Conservation (phyloP, 306 rosid species). For the Leucaena leucocephala region DNA sequence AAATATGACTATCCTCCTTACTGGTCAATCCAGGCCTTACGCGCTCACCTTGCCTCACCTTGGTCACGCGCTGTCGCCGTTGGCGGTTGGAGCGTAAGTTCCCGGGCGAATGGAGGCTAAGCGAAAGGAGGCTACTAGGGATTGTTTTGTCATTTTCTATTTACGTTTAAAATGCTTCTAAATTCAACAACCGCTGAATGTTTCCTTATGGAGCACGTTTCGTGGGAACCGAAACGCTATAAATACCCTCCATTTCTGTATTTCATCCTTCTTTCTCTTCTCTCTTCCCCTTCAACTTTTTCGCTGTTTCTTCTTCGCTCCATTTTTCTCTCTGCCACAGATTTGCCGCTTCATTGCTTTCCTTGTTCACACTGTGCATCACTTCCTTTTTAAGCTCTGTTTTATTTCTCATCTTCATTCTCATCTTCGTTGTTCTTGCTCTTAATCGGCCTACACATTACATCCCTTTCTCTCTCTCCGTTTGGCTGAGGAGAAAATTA, state of each 20-base stretch:
- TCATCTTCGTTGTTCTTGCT: background rate
- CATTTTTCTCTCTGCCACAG: constrained; percentile 16
- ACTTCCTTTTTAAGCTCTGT: background rate
- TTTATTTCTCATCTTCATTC: background rate
- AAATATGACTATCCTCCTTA: background rate
- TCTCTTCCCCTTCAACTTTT: background rate
- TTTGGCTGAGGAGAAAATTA: constrained; percentile 46
- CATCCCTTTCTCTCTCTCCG: constrained; percentile 11
- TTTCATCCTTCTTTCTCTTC: background rate
- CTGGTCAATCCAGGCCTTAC: background rate
- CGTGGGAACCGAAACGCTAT: constrained; percentile 44
- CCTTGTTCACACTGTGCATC: constrained; percentile 21
- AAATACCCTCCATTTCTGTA: constrained; percentile 31
- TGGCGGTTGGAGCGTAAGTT: background rate
- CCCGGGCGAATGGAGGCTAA: background rate
- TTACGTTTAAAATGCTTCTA: constrained; percentile 29
- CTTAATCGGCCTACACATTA: constrained; percentile 20
- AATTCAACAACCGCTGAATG: constrained; percentile 47
- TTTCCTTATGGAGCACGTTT: constrained; percentile 50
- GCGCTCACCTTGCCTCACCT: background rate
- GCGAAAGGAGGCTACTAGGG: background rate
- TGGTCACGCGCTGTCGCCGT: background rate
- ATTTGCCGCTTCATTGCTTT: constrained; percentile 28
- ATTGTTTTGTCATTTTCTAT: background rate
- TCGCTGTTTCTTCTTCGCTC: background rate